Conservation (phyloP, 192 early-diverging fungal species). For the Linderina pennispora region DNA sequence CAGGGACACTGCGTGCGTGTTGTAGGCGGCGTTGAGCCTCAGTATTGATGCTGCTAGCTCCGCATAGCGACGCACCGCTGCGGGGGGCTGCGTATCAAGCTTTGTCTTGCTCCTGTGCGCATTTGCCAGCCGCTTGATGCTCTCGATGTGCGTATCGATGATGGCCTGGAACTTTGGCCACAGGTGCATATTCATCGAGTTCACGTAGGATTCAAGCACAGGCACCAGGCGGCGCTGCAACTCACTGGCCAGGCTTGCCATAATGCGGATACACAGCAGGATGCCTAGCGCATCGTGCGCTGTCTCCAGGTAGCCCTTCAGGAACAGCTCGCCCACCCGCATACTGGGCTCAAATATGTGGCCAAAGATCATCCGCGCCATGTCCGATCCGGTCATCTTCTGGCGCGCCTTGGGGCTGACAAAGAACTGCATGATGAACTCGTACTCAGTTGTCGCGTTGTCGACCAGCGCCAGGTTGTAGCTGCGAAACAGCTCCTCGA, state of each 20-base stretch:
- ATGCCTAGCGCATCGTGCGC: constrained; percentile 87
- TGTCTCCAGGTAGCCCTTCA: constrained; percentile 67
- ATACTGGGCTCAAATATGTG: constrained; percentile 78
- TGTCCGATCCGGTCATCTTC: constrained; percentile 53
- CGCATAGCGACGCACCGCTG: constrained; percentile 70
- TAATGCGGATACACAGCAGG: constrained; percentile 84
- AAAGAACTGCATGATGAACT: constrained; percentile 91
- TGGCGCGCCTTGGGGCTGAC: constrained; percentile 55
- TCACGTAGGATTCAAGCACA: constrained; percentile 78
- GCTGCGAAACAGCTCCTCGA: constrained; percentile 86
- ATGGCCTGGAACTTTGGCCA: constrained; percentile 85
- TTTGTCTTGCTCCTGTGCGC: constrained; percentile 50
- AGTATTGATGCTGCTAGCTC: constrained; percentile 92
- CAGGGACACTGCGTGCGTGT: constrained; percentile 73
- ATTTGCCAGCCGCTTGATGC: constrained; percentile 64
- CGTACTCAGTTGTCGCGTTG: constrained; percentile 92
- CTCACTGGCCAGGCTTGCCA: constrained; percentile 71
- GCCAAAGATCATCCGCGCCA: constrained; percentile 65
- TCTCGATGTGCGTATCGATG: constrained; percentile 89
- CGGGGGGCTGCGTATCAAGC: constrained; percentile 42
- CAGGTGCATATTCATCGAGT: constrained; percentile 86
- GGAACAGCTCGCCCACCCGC: constrained; percentile 43
- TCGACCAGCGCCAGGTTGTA: constrained; percentile 88
- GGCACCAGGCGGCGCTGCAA: constrained; percentile 76
- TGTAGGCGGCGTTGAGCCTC: constrained; percentile 79